Evolutionary conservation across 2,329 filamentous ascomycete genomes (phyloP).

Genomic region (Pezicula radicicola): DNA sequence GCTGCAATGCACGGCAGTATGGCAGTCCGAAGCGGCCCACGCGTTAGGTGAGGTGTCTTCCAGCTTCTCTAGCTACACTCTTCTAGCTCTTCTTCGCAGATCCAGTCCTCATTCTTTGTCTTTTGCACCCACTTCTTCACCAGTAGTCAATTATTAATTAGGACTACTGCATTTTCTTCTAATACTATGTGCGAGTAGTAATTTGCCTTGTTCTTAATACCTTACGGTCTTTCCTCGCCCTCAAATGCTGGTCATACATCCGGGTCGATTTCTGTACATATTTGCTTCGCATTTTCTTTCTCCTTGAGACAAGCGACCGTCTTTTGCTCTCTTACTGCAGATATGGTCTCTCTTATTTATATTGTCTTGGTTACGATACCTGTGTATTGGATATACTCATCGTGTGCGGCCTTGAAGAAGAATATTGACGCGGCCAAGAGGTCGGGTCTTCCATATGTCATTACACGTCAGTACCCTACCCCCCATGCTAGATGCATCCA

Average conservation of each 20-base stretch:
- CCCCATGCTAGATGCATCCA: neutral
- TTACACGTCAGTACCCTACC: slow-evolving; percentile 44
- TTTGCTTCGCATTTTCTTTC: neutral
- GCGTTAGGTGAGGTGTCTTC: neutral
- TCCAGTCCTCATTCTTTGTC: neutral
- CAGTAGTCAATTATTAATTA: neutral
- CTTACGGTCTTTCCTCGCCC: neutral
- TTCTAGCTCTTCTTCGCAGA: neutral
- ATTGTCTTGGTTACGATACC: slow-evolving; percentile 14
- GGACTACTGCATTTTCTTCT: neutral
- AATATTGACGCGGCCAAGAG: slow-evolving; percentile 49
- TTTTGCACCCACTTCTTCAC: neutral
- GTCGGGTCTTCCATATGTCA: slow-evolving; percentile 48
- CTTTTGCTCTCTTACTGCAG: neutral
- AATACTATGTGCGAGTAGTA: neutral
- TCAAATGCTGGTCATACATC: slow-evolving; percentile 4
- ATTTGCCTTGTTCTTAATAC: neutral
- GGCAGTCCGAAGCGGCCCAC: slow-evolving; percentile 2
- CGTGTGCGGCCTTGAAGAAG: slow-evolving; percentile 30
- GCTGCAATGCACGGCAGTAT: neutral
- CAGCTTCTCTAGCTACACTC: neutral
- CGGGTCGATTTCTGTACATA: slow-evolving; percentile 4
- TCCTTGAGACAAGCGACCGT: neutral
- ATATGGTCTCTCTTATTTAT: slow-evolving; percentile 20
- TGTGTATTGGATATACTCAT: slow-evolving; percentile 19